Percentiles rank a stretch among this genome's conserved stretches.
Evolutionary conservation across 768 basidiomycete species (phyloP).

Genomic region (Leucosporidium creatinivorum): DNA sequence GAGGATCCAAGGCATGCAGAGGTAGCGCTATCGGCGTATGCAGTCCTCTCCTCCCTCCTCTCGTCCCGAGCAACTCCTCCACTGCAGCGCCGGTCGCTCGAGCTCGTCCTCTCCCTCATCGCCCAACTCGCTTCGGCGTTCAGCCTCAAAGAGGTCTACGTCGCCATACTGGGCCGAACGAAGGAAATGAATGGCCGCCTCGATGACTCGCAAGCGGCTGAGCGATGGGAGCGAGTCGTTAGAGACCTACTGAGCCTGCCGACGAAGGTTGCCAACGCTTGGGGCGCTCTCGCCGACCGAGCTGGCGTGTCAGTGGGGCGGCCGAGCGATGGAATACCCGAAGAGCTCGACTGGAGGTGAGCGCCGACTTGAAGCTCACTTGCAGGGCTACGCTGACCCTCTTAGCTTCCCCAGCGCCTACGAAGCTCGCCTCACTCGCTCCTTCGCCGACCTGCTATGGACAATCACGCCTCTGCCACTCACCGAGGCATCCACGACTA

Average conservation of each 20-base stretch:
- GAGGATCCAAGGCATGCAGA: neutral
- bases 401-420: slow-evolving; percentile 44
- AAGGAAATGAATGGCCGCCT: neutral
- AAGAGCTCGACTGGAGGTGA: slow-evolving; percentile 30
- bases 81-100: slow-evolving; percentile 7
- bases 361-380: too few relatives aligned
- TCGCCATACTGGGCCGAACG: neutral
- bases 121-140: neutral
- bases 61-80: slow-evolving; percentile 2
- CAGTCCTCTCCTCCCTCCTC: slow-evolving; percentile 17
- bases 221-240: slow-evolving; percentile 69
- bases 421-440: slow-evolving; percentile 43
- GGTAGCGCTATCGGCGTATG: slow-evolving; percentile 20
- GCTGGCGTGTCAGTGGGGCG: too few relatives aligned
- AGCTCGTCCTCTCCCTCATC: slow-evolving; percentile 10
- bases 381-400: too few relatives aligned
- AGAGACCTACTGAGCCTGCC: slow-evolving; percentile 61
- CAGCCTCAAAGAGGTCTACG: slow-evolving; percentile 9
- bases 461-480: neutral
- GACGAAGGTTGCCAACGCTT: slow-evolving; percentile 66
- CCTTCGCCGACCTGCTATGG: slow-evolving; percentile 46
- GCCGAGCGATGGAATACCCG: slow-evolving; percentile 43
- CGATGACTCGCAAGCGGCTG: neutral
- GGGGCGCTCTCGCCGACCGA: slow-evolving; percentile 12
- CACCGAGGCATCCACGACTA: slow-evolving; percentile 40